phyloP scores from a whole-genome alignment of 306 rosid species.

The Inga leiocalycina region DNA sequence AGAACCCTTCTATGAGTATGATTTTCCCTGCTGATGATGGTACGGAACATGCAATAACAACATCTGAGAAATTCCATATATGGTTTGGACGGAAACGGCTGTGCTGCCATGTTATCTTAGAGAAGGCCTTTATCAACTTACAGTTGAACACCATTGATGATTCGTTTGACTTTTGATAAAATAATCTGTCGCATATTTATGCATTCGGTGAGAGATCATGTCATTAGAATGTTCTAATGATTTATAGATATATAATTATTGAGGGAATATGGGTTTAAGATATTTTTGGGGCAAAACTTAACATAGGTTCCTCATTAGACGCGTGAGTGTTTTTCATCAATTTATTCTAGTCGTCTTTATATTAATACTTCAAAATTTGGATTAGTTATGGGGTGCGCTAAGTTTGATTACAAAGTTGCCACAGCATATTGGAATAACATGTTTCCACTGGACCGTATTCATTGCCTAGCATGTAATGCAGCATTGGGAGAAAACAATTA shows the following conservation, averaged over 20 bases:
- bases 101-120: background rate
- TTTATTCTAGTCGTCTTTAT: slow-evolving; percentile 11
- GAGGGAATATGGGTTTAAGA: too few relatives aligned
- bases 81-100: background rate
- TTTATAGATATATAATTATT: background rate
- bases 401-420: slow-evolving; percentile 1
- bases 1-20: background rate
- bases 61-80: background rate
- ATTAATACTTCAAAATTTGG: background rate
- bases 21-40: too few relatives aligned
- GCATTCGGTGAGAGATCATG: background rate
- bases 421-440: slow-evolving; percentile 15
- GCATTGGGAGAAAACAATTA: background rate
- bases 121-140: background rate
- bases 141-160: background rate
- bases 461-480: background rate
- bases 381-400: slow-evolving; percentile 12
- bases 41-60: background rate
- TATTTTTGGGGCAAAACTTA: too few relatives aligned
- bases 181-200: background rate
- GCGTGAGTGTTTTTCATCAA: too few relatives aligned
- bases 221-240: background rate
- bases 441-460: background rate
- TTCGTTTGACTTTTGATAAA: background rate
- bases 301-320: too few relatives aligned